Conservation (phyloP, 2,329 filamentous ascomycete species). For the Ophiostoma angusticollis region DNA sequence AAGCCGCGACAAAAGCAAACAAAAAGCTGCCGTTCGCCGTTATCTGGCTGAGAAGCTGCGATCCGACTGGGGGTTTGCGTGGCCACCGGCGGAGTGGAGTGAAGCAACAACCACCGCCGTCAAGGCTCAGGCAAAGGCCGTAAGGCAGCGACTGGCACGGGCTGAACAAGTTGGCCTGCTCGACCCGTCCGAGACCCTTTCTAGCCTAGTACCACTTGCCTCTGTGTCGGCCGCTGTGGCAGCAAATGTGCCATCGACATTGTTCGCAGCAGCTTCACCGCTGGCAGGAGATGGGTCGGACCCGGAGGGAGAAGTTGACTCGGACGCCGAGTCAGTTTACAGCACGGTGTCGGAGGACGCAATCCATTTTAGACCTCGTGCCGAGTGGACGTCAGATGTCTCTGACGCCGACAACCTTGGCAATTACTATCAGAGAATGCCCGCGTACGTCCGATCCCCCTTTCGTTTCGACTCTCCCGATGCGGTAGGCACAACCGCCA, state of each 20-base stretch:
- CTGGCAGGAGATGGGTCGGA: slow-evolving; percentile 14
- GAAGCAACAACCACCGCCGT: not conserved
- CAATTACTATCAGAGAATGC: slow-evolving; percentile 15
- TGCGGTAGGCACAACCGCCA: slow-evolving; percentile 30
- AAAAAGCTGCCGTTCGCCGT: slow-evolving; percentile 48
- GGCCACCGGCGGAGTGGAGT: slow-evolving; percentile 28
- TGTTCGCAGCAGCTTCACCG: not conserved
- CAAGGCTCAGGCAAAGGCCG: not conserved
- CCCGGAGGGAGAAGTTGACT: slow-evolving; percentile 26
- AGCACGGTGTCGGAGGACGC: slow-evolving; percentile 44
- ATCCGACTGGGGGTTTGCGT: slow-evolving; percentile 48
- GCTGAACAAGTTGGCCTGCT: slow-evolving; percentile 8
- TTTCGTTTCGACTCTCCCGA: slow-evolving; percentile 40
- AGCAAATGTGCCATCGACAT: not conserved
- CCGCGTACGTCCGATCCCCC: slow-evolving; percentile 24
- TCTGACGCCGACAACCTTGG: slow-evolving; percentile 33
- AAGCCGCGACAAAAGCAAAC: slow-evolving; percentile 47
- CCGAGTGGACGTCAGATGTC: slow-evolving; percentile 45
- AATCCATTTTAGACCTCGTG: slow-evolving; percentile 34
- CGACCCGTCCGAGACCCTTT: slow-evolving; percentile 6
- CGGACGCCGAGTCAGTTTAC: slow-evolving; percentile 38
- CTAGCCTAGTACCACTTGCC: slow-evolving; percentile 3
- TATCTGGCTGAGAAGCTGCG: slow-evolving; percentile 41
- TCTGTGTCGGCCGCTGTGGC: slow-evolving; percentile 7
- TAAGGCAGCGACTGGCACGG: not conserved